These are phyloP conservation scores for Fusarium brachygibbosum DNA, from an alignment of 2,329 filamentous ascomycete genomes.

Conservation along the genomic window DNA sequence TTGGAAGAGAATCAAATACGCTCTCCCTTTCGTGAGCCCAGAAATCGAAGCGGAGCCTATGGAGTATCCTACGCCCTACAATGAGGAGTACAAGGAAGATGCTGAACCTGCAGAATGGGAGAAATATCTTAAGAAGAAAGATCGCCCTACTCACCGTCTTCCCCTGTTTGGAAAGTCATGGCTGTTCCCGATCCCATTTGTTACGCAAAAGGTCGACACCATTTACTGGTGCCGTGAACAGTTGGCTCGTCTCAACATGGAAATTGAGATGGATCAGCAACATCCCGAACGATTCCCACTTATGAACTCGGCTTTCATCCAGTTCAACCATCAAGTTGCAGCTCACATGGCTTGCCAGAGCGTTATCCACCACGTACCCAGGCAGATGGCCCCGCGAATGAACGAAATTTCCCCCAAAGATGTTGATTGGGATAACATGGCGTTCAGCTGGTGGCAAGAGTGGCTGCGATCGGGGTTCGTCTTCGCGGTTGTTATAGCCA, in stretches of 20 bases:
- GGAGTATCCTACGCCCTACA: conserved; percentile 74
- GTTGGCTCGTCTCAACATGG: conserved; percentile 86
- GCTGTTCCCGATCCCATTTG: conserved; percentile 81
- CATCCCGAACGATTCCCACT: conserved; percentile 87
- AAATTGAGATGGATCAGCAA: conserved; percentile 91
- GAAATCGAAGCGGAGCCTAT: conserved; percentile 57
- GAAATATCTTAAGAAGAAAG: conserved; percentile 82
- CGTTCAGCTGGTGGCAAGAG: conserved; percentile 91
- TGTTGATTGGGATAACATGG: conserved; percentile 98
- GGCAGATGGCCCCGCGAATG: conserved; percentile 90
- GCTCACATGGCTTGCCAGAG: conserved; percentile 98
- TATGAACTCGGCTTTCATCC: conserved; percentile 97
- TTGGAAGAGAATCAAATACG: conserved; percentile 64
- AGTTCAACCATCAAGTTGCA: conserved; percentile 97
- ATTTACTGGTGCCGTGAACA: conserved; percentile 93
- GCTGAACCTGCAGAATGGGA: conserved; percentile 80
- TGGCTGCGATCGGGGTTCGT: conserved; percentile 80
- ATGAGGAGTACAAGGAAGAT: conserved; percentile 69
- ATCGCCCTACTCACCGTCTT: conserved; percentile 87
- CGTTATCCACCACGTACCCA: conserved; percentile 89
- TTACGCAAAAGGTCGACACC: conserved; percentile 93
- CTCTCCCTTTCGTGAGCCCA: conserved; percentile 64
- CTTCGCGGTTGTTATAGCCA: conserved; percentile 73
- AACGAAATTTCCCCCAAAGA: conserved; percentile 96
- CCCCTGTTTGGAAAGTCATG: conserved; percentile 73